Conservation (phyloP, 768 basidiomycete genomes). For the Boletus tylopilopsis region DNA sequence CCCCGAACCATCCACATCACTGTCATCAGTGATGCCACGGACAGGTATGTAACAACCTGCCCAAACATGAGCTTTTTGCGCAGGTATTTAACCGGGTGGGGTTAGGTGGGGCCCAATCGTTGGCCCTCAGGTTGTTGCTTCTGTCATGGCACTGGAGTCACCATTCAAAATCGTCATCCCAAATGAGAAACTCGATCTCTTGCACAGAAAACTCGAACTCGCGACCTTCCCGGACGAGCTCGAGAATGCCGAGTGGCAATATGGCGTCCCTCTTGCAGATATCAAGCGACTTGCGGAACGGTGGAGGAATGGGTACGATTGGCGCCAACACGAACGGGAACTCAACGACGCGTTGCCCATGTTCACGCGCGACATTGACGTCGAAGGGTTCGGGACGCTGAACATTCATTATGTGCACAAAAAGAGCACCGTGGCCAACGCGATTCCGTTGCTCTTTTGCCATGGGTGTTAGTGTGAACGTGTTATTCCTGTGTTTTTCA, state of each 20-base stretch:
- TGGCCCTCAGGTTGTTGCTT: too few species aligned
- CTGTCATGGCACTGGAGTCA: slow-evolving; percentile 22
- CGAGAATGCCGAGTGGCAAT: slow-evolving; percentile 45
- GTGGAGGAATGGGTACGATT: slow-evolving; percentile 56
- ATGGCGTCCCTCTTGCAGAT: slow-evolving; percentile 49
- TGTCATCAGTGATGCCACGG: too few species aligned
- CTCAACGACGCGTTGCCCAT: slow-evolving; percentile 54
- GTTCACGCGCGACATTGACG: slow-evolving; percentile 48
- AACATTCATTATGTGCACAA: slow-evolving; percentile 61
- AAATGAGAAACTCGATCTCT: slow-evolving; percentile 36
- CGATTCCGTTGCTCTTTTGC: slow-evolving; percentile 57
- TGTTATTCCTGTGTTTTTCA: neutral
- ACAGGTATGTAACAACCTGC: too few species aligned
- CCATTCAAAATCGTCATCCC: slow-evolving; percentile 49
- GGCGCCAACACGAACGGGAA: slow-evolving; percentile 47
- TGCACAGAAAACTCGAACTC: slow-evolving; percentile 46
- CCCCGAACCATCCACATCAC: too few species aligned
- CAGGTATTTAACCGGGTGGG: too few species aligned
- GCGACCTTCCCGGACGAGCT: slow-evolving; percentile 57
- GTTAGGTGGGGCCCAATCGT: too few species aligned
- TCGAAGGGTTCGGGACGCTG: slow-evolving; percentile 44
- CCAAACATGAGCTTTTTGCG: too few species aligned
- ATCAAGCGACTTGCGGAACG: slow-evolving; percentile 43
- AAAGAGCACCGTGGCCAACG: slow-evolving; percentile 39
- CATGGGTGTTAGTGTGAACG: slow-evolving; percentile 45